Evolutionary conservation across 352 stramenopile genomes (phyloP), one percentile per base, ranked within the genome.

Genomic region (Elongisporangium anandrum): DNA sequence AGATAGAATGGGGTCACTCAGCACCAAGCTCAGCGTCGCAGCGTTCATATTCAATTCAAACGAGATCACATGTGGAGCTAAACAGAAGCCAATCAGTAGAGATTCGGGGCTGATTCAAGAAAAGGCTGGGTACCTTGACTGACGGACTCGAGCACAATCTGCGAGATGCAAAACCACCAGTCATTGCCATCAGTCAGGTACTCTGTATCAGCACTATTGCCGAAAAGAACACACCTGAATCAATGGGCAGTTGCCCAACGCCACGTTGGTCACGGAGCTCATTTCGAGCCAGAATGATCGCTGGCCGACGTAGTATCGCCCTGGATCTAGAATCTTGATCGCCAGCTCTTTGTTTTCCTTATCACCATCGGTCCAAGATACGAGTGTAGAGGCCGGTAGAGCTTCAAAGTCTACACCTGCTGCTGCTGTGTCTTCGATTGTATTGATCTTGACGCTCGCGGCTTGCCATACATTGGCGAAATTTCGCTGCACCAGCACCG

Each of bases 21-120:
- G 54, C 10, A 49, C 57, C 3, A 92, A 61, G 13, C 61, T 66
- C 21, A 92, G 54, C 0, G 19, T 73, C 6, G 72, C 72, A 0
- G 57, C 4, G 29, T 74, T 61, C 77, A 92, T 77, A 26, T 92
- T 54, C 4, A 92, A 55, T 20, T 77, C 74, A 24, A 87, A 92
- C 0, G 66, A 65, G 1, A 61, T 17, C 2, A 90, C 39, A 29
- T 67, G 73, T 16, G 81, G 79, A 5, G 61, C 53, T 62, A 13
- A 22, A 17, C 6, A 23, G 7, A 45, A 63, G 2, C 12, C 5
- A 24, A 16, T 16, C 34, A 22, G 38, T 26, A 56, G 15, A 7
- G 2, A 22, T 19, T n/a, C 53, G 21, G 20, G 22, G 22, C 10
- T 34, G n/a, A 52, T 48, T 5, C 5, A 51, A 39, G 7, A 57